phyloP scores from a whole-genome alignment of 2,329 filamentous ascomycete genomes.

The Sclerotinia minor region DNA sequence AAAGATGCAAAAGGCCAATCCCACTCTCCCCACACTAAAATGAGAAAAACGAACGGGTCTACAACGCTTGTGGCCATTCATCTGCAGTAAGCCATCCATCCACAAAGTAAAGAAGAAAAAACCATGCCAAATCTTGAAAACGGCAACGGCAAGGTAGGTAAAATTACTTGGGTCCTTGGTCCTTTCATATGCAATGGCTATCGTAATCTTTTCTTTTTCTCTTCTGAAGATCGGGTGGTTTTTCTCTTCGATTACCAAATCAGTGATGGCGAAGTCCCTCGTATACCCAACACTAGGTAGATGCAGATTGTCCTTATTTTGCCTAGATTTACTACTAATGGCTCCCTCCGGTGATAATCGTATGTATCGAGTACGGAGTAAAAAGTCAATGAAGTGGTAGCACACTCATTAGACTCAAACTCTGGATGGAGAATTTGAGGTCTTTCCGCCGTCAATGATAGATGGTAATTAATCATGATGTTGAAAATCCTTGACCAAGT shows the following conservation, averaged over 20 bases:
- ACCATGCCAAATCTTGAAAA: conserved; percentile 8
- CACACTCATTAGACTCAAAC: conserved; percentile 9
- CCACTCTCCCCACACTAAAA: conserved; percentile 24
- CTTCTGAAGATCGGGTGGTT: not conserved
- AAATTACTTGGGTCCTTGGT: conserved; percentile 7
- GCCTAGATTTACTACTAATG: conserved; percentile 9
- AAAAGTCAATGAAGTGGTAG: not conserved
- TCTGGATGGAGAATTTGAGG: not conserved
- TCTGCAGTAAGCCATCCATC: conserved; percentile 22
- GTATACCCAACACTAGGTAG: not conserved
- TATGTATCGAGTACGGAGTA: not conserved
- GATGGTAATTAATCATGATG: not conserved
- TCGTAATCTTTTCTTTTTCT: not conserved
- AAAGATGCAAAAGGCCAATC: conserved; percentile 7
- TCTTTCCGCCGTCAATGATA: not conserved
- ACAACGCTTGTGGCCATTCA: conserved; percentile 20
- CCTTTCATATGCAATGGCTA: not conserved
- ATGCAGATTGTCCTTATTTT: conserved; percentile 2
- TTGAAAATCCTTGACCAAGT: conserved; percentile 20
- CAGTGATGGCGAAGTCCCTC: conserved; percentile 9
- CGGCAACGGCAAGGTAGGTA: not conserved
- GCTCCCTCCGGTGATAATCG: conserved; percentile 5
- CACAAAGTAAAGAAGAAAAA: conserved; percentile 3
- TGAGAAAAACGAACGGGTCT: conserved; percentile 15
- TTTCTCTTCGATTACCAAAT: not conserved